Evolutionary conservation across 2,329 filamentous ascomycete species (phyloP), one percentile per base, ranked within the genome.

Genomic region (Paraconiothyrium brasiliense): DNA sequence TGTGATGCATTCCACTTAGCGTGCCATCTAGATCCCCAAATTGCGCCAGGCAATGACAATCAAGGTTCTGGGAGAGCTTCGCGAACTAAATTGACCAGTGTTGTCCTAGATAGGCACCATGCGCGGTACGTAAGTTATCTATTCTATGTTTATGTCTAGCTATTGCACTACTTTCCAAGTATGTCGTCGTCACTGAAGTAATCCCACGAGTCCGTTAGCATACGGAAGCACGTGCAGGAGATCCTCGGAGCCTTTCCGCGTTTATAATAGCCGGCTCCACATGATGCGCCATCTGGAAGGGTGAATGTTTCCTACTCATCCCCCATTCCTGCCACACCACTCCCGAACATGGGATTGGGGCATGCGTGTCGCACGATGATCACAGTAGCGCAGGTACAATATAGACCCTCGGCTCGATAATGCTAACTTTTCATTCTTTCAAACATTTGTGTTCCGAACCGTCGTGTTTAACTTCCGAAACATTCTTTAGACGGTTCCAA

Each of bases 311-410:
- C 22, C 41, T 60, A 57, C 52, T 54, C 64, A 61, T 66, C 71
- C 71, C 72, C 72, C 72, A 74, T 74, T 70, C 57, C 63, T 75
- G 71, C 59, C 55, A 62, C 67, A 69, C 68, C 63, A 71, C 69
- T 71, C 55, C 44, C 66, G 58, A 66, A 52, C 60, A 69, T 69
- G 65, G 70, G 67, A 70, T 63, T 58, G 48, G 52, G 52, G 41
- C 30, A 27, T 57, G 61, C 64, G 56, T 47, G 50, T 41, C 51
- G n/a, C 57, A 49, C 35, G 48, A 56, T 35, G 37, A n/a, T 24
- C 59, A 56, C 54, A 43, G 63, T 71, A 70, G 69, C 63, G 65
- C 60, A 73, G 71, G 67, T 71, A 74, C 73, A 71, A 73, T 66
- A 71, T 62, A 61, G 59, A 69, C 60, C 65, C 62, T 66, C 48